Percentiles rank a stretch among this genome's conserved stretches.
Conservation (phyloP, 2,329 filamentous ascomycete genomes). For the Aurifilum marmelostoma region DNA sequence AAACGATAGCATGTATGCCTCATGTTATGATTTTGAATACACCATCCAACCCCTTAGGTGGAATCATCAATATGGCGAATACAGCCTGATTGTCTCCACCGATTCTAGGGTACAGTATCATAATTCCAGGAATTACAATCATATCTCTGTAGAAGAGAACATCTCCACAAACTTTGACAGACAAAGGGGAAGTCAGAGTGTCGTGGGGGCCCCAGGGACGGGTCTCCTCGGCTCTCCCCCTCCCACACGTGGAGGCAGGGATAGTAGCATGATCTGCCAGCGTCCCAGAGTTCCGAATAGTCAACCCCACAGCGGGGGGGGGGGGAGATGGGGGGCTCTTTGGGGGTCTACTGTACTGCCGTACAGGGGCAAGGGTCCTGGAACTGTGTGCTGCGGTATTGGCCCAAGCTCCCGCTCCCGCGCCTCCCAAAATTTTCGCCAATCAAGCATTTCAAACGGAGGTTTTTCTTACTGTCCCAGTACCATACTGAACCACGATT, state of each 20-base stretch:
- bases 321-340: not conserved
- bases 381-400: not conserved
- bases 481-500: not conserved
- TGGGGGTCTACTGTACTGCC: not conserved
- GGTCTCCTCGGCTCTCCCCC: not conserved
- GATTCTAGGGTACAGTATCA: too few relatives aligned
- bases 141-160: too few relatives aligned
- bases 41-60: too few relatives aligned
- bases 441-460: not conserved
- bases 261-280: not conserved
- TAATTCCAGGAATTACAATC: too few relatives aligned
- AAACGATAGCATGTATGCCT: too few relatives aligned
- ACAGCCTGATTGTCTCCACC: too few relatives aligned
- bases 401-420: slow-evolving; percentile 8
- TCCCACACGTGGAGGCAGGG: not conserved
- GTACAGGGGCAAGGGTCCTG: not conserved
- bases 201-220: not conserved
- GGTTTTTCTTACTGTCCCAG: not conserved
- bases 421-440: slow-evolving; percentile 1
- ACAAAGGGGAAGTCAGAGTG: not conserved
- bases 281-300: not conserved
- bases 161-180: not conserved
- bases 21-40: too few relatives aligned
- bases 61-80: too few relatives aligned
- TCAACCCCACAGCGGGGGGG: not conserved